Percentiles rank a stretch among this genome's conserved stretches.
Evolutionary conservation across 129 eudicot species (phyloP).

Genomic region (Saposhnikovia divaricata): DNA sequence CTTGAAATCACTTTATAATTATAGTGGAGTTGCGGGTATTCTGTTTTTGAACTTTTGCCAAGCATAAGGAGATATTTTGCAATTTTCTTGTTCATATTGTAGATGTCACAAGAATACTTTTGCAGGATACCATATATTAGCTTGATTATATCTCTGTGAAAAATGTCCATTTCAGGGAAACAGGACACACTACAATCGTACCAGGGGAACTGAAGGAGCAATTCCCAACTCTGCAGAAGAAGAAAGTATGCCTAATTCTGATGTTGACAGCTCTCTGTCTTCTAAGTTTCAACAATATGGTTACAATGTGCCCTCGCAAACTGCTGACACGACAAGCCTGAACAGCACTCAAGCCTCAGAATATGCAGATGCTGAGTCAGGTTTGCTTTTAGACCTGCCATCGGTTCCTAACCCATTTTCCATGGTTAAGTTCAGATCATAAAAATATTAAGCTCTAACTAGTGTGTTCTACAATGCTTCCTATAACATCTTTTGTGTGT

Average conservation of each 20-base stretch:
- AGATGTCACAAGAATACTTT: background rate
- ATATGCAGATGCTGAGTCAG: conserved; percentile 89
- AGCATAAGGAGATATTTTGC: background rate
- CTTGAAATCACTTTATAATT: background rate
- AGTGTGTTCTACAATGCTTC: background rate
- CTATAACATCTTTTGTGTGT: background rate
- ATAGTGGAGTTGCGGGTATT: background rate
- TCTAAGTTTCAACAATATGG: conserved; percentile 40
- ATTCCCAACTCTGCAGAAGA: conserved; percentile 46
- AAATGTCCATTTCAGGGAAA: conserved; percentile 37
- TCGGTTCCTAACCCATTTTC: background rate
- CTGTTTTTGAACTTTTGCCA: background rate
- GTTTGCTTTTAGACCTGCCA: conserved; percentile 21
- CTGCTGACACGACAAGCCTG: conserved; percentile 58
- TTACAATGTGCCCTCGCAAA: conserved; percentile 54
- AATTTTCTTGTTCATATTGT: background rate
- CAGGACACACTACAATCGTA: conserved; percentile 59
- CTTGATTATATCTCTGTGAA: background rate
- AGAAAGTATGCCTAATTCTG: conserved; percentile 39
- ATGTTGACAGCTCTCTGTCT: conserved; percentile 53
- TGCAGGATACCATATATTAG: background rate
- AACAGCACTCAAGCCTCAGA: conserved; percentile 77
- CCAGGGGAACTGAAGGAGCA: conserved; percentile 48
- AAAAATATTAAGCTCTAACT: background rate
- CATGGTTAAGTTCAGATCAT: background rate